Conservation (phyloP, 2,329 filamentous ascomycete genomes). For the Aureobasidium sp. region DNA sequence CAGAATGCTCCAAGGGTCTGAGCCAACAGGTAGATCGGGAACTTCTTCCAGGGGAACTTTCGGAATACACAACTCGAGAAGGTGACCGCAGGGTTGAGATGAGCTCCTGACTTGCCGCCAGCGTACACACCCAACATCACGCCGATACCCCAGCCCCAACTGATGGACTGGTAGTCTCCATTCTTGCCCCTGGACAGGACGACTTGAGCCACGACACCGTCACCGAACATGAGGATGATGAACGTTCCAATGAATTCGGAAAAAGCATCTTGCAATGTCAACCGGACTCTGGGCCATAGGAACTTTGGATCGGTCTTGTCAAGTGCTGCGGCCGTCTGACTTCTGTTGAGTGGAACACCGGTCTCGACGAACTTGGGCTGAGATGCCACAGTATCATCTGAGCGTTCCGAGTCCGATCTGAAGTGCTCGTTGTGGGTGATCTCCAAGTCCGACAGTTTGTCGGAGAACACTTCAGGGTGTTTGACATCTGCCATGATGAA, state of each 20-base stretch:
- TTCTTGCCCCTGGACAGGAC: conserved; percentile 44
- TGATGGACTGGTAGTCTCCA: conserved; percentile 45
- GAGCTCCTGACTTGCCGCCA: conserved; percentile 26
- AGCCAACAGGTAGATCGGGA: conserved; percentile 57
- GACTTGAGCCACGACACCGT: conserved; percentile 64
- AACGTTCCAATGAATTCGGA: conserved; percentile 62
- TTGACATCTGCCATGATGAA: background rate
- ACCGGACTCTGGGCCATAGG: conserved; percentile 47
- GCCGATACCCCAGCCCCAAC: conserved; percentile 42
- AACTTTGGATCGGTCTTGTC: conserved; percentile 27
- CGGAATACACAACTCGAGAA: conserved; percentile 61
- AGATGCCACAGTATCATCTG: conserved; percentile 13
- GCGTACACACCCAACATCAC: conserved; percentile 54
- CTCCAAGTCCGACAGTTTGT: conserved; percentile 11
- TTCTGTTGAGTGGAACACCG: conserved; percentile 24
- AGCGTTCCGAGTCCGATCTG: conserved; percentile 8
- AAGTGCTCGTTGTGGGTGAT: conserved; percentile 19
- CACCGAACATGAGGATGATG: conserved; percentile 59
- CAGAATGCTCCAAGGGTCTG: conserved; percentile 59
- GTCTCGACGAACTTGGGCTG: conserved; percentile 15
- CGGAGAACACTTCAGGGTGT: background rate
- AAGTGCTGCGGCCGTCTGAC: conserved; percentile 20
- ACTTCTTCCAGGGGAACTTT: conserved; percentile 54
- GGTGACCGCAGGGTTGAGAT: conserved; percentile 50
- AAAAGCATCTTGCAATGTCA: conserved; percentile 48